A percentile compares a stretch with the other conserved stretches of the same genome.
These are phyloP conservation scores for Microcyclospora pomicola DNA, from an alignment of 2,329 filamentous ascomycete species.

Conservation along the genomic window DNA sequence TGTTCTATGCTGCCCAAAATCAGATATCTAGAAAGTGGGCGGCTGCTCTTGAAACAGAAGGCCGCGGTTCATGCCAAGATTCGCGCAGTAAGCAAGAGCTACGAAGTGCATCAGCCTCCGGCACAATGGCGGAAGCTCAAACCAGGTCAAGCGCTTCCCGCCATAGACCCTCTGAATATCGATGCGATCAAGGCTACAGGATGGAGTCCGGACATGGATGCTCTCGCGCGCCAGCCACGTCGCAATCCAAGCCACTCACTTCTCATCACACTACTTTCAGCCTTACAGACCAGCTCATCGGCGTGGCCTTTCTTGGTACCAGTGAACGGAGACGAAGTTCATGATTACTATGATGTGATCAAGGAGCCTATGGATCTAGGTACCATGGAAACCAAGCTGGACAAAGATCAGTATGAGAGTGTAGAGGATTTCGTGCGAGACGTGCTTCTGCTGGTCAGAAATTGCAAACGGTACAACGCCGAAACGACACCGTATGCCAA, in stretches of 20 bases:
- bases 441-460: slow-evolving; percentile 79
- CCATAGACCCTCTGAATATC: slow-evolving; percentile 77
- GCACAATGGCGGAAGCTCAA: slow-evolving; percentile 60
- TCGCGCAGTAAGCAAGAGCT: slow-evolving; percentile 73
- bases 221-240: slow-evolving; percentile 82
- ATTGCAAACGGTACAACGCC: slow-evolving; percentile 92
- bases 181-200: slow-evolving; percentile 78
- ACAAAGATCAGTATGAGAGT: slow-evolving; percentile 79
- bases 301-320: slow-evolving; percentile 92
- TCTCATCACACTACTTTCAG: slow-evolving; percentile 80
- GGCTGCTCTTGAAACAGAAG: slow-evolving; percentile 95
- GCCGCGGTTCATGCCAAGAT: slow-evolving; percentile 93
- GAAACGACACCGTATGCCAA: slow-evolving; percentile 92
- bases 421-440: slow-evolving; percentile 90
- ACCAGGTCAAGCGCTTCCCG: slow-evolving; percentile 38
- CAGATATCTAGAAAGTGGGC: slow-evolving; percentile 80
- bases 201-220: slow-evolving; percentile 97
- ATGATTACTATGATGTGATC: slow-evolving; percentile 98
- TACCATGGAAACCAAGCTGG: slow-evolving; percentile 91
- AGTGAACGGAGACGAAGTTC: slow-evolving; percentile 88
- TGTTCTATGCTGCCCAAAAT: slow-evolving; percentile 93
- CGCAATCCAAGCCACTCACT: slow-evolving; percentile 95
- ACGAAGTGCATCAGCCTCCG: slow-evolving; percentile 74
- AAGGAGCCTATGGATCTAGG: slow-evolving; percentile 92
- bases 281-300: slow-evolving; percentile 83